A percentile compares a stretch with the other conserved stretches of the same genome.
phyloP scores from a whole-genome alignment of 148 eudicot species.

The Vaccinium macrocarpon region DNA sequence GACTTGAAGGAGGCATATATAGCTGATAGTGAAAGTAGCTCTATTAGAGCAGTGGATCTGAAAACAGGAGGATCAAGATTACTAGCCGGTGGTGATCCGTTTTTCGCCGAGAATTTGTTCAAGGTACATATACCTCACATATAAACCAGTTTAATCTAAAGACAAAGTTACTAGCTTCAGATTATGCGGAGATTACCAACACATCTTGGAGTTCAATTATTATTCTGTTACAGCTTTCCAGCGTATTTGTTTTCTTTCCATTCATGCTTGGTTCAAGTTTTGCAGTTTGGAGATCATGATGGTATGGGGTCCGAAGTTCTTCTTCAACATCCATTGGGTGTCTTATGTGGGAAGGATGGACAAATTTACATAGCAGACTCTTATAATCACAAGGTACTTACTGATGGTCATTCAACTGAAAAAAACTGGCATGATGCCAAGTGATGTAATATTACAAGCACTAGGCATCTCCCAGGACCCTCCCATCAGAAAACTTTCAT shows the following conservation, averaged over 20 bases:
- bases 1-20: slow-evolving; percentile 76
- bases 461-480: neutral
- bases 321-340: slow-evolving; percentile 94
- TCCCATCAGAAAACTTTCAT: neutral
- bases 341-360: slow-evolving; percentile 71
- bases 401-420: slow-evolving; percentile 12
- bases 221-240: neutral
- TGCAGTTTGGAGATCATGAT: slow-evolving; percentile 94
- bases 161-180: slow-evolving; percentile 1
- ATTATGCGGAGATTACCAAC: slow-evolving; percentile 2
- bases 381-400: slow-evolving; percentile 88
- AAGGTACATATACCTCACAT: slow-evolving; percentile 39
- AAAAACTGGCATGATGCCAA: neutral
- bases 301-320: slow-evolving; percentile 91
- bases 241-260: slow-evolving; percentile 3
- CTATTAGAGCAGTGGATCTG: slow-evolving; percentile 84
- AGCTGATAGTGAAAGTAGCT: slow-evolving; percentile 99
- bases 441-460: neutral
- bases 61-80: slow-evolving; percentile 88
- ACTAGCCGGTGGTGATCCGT: slow-evolving; percentile 87
- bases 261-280: slow-evolving; percentile 16
- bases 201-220: neutral
- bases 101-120: slow-evolving; percentile 85
- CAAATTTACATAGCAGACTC: slow-evolving; percentile 89
- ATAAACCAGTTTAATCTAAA: neutral